These are phyloP conservation scores for Halophytophthora polymorphica DNA, from an alignment of 352 stramenopile species.

Conservation along the genomic window DNA sequence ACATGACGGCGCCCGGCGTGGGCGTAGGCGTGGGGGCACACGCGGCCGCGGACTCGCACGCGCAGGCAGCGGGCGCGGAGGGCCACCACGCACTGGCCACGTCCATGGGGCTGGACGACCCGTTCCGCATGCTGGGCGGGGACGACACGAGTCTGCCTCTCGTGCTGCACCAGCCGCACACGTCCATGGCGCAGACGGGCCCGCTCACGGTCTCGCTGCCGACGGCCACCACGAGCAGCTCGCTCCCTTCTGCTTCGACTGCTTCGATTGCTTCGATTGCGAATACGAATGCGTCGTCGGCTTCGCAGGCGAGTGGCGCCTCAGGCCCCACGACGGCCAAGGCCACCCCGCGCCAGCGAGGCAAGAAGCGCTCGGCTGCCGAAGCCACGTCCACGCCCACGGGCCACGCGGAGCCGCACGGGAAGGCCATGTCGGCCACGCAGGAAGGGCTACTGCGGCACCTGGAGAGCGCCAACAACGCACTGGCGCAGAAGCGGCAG, in stretches of 20 bases:
- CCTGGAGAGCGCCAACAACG: constrained; percentile 70
- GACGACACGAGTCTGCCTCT: constrained; percentile 43
- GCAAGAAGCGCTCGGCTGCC: constrained; percentile 51
- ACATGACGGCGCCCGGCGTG: constrained; percentile 54
- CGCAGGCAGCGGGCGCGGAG: background rate
- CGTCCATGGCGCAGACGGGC: constrained; percentile 23
- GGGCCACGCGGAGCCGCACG: constrained; percentile 9
- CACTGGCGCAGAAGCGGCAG: constrained; percentile 61
- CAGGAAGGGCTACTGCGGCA: constrained; percentile 63
- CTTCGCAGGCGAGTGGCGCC: background rate
- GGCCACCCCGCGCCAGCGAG: constrained; percentile 23
- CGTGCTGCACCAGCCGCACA: constrained; percentile 24
- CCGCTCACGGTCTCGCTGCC: constrained; percentile 22
- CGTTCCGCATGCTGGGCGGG: constrained; percentile 59
- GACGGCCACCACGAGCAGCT: constrained; percentile 14
- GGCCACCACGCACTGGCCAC: constrained; percentile 20
- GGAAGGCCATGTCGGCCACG: constrained; percentile 47
- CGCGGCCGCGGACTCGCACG: constrained; percentile 1
- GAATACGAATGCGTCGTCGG: constrained; percentile 3
- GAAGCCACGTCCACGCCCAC: constrained; percentile 26
- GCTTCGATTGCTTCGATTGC: too few species aligned
- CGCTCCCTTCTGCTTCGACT: background rate
- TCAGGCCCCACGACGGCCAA: constrained; percentile 20
- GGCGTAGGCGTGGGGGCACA: constrained; percentile 3
- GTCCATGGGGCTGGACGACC: constrained; percentile 48